These are phyloP conservation scores for Trypanosoma congolense DNA, from an alignment of 208 protist species.

Conservation along the genomic window DNA sequence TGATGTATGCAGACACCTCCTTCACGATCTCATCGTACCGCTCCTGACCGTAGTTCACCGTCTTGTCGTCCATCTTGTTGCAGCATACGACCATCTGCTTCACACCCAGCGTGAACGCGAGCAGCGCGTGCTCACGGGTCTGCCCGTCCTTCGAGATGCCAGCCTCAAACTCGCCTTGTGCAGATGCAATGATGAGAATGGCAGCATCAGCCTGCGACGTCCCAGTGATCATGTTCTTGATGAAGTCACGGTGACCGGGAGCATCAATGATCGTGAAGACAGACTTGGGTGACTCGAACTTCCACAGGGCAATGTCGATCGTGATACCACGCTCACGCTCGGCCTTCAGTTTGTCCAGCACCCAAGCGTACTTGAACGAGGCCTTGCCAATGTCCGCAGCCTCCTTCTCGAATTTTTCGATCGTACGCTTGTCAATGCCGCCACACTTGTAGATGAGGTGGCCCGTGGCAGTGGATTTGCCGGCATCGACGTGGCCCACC, in stretches of 20 bases:
- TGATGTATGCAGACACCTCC: conserved; percentile 68
- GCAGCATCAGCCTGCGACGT: conserved; percentile 89
- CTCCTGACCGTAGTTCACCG: conserved; percentile 84
- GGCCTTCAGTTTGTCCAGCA: conserved; percentile 90
- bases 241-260: conserved; percentile 92
- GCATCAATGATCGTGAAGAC: conserved; percentile 93
- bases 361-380: conserved; percentile 93
- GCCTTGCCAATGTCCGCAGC: conserved; percentile 86
- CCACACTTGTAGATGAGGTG: conserved; percentile 90
- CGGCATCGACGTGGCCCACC: conserved; percentile 81
- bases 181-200: conserved; percentile 84
- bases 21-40: conserved; percentile 88
- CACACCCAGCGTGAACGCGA: conserved; percentile 87
- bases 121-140: conserved; percentile 89
- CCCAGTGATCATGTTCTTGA: conserved; percentile 93
- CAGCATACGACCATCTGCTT: conserved; percentile 89
- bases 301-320: conserved; percentile 90
- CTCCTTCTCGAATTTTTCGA: conserved; percentile 91
- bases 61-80: conserved; percentile 89
- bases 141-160: conserved; percentile 92
- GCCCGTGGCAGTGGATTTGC: conserved; percentile 90
- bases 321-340: conserved; percentile 92
- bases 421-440: conserved; percentile 85
- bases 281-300: conserved; percentile 89
- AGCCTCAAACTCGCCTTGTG: conserved; percentile 89